Percentiles rank a stretch among this genome's conserved stretches.
These are phyloP conservation scores for Tetracentron sinense DNA, from an alignment of 164 flowering plant species.

Conservation along the genomic window DNA sequence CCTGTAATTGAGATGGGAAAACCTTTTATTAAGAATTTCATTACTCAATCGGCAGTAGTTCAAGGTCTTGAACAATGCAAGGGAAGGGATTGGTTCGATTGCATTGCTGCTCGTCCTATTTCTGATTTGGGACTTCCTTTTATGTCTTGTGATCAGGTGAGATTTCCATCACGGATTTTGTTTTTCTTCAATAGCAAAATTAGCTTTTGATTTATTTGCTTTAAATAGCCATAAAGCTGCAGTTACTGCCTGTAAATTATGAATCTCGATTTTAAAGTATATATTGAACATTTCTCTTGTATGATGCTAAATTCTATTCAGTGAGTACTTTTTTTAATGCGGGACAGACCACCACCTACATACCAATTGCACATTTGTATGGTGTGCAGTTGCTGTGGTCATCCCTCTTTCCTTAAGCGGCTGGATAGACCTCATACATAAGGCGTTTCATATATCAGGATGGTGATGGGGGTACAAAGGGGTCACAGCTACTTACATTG, in stretches of 20 bases:
- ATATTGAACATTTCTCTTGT: too few relatives aligned
- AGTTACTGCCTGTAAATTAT: too few relatives aligned
- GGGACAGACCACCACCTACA: too few relatives aligned
- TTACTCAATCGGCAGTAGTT: slow-evolving; percentile 86
- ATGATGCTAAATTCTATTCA: too few relatives aligned
- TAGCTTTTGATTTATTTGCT: too few relatives aligned
- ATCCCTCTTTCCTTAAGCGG: background rate
- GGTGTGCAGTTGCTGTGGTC: too few relatives aligned
- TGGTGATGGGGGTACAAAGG: background rate
- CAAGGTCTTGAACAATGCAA: slow-evolving; percentile 71
- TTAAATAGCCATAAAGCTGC: too few relatives aligned
- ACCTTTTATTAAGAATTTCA: slow-evolving; percentile 66
- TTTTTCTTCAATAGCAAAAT: too few relatives aligned
- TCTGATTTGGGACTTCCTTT: slow-evolving; percentile 91
- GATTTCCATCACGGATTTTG: background rate
- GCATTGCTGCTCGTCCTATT: slow-evolving; percentile 50
- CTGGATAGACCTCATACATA: background rate
- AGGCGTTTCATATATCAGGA: background rate
- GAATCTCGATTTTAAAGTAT: too few relatives aligned
- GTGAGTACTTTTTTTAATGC: too few relatives aligned
- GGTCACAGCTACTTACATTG: too few relatives aligned
- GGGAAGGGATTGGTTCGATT: slow-evolving; percentile 94
- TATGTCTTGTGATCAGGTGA: slow-evolving; percentile 60
- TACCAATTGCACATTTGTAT: too few relatives aligned
- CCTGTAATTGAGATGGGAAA: slow-evolving; percentile 72